Conservation (phyloP, 2,329 filamentous ascomycete genomes). For the Drechslerella stenobrocha region DNA sequence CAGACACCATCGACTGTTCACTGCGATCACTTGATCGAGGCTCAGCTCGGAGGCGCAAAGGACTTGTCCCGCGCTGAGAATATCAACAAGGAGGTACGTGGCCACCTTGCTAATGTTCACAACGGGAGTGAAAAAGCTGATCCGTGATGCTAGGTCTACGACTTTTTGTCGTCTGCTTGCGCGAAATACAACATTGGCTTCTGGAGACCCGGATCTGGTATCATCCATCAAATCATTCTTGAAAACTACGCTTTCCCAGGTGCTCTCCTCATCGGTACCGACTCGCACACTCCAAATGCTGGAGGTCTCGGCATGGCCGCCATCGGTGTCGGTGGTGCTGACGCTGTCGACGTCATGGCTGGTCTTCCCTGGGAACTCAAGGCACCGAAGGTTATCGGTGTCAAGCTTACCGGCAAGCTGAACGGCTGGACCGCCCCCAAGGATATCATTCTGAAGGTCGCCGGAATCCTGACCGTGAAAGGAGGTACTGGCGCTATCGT, state of each 20-base stretch:
- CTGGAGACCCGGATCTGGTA: slow-evolving; percentile 98
- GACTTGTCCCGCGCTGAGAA: slow-evolving; percentile 86
- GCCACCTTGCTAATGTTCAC: background rate
- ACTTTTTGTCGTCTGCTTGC: slow-evolving; percentile 90
- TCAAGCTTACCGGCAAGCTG: slow-evolving; percentile 86
- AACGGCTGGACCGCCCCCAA: slow-evolving; percentile 92
- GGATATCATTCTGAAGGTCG: slow-evolving; percentile 96
- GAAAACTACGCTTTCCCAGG: slow-evolving; percentile 99
- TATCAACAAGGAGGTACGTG: slow-evolving; percentile 81
- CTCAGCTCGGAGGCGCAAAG: slow-evolving; percentile 87
- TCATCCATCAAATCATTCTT: slow-evolving; percentile 97
- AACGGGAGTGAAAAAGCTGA: background rate
- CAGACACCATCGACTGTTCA: slow-evolving; percentile 95
- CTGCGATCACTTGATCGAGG: slow-evolving; percentile 99
- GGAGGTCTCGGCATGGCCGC: slow-evolving; percentile 93
- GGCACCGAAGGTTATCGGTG: slow-evolving; percentile 94
- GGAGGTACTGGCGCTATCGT: slow-evolving; percentile 92
- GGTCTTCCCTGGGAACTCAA: slow-evolving; percentile 97
- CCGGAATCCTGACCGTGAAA: slow-evolving; percentile 95
- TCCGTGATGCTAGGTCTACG: slow-evolving; percentile 68
- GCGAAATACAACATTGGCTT: slow-evolving; percentile 99
- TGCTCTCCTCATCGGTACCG: slow-evolving; percentile 95
- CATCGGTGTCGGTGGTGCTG: slow-evolving; percentile 96
- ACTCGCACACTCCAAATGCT: slow-evolving; percentile 96
- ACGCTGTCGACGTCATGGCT: slow-evolving; percentile 98